These are phyloP conservation scores for Blastocrithidia nonstop DNA, from an alignment of 208 protist species.

Conservation along the genomic window DNA sequence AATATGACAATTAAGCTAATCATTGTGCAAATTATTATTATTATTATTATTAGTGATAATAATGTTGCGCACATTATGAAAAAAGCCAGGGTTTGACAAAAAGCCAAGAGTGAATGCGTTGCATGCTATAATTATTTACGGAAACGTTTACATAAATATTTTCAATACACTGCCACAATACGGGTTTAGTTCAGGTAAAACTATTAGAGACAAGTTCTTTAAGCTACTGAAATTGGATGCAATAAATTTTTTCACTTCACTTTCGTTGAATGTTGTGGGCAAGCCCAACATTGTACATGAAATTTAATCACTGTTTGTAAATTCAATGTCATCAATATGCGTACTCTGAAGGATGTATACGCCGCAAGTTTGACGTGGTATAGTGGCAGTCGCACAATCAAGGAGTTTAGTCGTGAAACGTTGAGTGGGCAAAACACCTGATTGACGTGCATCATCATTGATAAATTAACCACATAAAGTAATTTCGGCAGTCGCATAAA, in stretches of 20 bases:
- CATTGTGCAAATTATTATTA: background rate
- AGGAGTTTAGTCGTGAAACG: constrained; percentile 52
- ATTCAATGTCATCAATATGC: constrained; percentile 18
- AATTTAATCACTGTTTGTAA: constrained; percentile 10
- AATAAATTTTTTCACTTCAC: constrained; percentile 24
- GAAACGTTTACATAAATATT: constrained; percentile 15
- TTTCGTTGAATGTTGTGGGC: constrained; percentile 14
- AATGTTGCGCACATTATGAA: constrained; percentile 25
- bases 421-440: background rate
- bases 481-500: no score
- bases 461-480: no score
- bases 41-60: constrained; percentile 9
- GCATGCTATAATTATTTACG: constrained; percentile 27
- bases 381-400: constrained; percentile 11
- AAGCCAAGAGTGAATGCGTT: constrained; percentile 30
- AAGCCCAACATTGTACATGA: constrained; percentile 40
- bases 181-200: constrained; percentile 31
- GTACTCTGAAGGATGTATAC: constrained; percentile 48
- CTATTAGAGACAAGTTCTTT: constrained; percentile 21
- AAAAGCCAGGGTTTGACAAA: constrained; percentile 52
- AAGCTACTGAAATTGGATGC: constrained; percentile 16
- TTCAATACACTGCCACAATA: constrained; percentile 13
- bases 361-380: constrained; percentile 23
- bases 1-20: constrained; percentile 4
- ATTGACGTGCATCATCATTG: no score